phyloP scores from a whole-genome alignment of 139 green algal species.

The Closterium sp. region DNA sequence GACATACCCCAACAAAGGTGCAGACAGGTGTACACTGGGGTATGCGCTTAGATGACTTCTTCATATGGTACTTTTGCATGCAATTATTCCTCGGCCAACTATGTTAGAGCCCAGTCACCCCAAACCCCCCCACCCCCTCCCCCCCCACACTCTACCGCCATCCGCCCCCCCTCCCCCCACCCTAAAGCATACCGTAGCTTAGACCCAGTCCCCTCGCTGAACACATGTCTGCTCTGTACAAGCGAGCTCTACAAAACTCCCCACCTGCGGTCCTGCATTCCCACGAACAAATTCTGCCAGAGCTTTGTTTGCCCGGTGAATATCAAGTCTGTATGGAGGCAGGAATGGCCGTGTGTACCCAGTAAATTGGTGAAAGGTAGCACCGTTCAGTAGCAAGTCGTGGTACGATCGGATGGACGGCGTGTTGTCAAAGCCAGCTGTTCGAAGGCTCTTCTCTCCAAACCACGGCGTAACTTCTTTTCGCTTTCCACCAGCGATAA shows the following conservation, averaged over 20 bases:
- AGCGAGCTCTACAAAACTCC: background rate
- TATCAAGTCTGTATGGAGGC: background rate
- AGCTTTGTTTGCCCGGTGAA: background rate
- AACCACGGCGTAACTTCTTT: constrained; percentile 1
- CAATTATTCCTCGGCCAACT: no score
- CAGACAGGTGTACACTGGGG: no score
- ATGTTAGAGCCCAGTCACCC: no score
- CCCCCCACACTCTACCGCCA: no score
- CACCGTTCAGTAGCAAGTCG: constrained; percentile 5
- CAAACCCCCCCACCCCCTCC: no score
- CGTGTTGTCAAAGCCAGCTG: background rate
- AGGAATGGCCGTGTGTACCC: background rate
- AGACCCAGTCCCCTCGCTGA: background rate
- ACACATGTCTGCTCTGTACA: background rate
- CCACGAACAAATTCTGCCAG: background rate
- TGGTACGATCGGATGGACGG: background rate
- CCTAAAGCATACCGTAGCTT: no score
- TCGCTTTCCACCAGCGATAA: background rate
- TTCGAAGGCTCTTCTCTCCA: background rate
- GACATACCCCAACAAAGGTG: no score
- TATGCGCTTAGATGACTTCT: no score
- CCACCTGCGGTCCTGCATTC: background rate
- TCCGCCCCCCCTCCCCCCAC: no score
- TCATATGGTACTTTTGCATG: no score
- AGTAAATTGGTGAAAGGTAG: constrained; percentile 3